Evolutionary conservation across 2,329 filamentous ascomycete genomes (phyloP).

Genomic region (Neobulgaria alba): DNA sequence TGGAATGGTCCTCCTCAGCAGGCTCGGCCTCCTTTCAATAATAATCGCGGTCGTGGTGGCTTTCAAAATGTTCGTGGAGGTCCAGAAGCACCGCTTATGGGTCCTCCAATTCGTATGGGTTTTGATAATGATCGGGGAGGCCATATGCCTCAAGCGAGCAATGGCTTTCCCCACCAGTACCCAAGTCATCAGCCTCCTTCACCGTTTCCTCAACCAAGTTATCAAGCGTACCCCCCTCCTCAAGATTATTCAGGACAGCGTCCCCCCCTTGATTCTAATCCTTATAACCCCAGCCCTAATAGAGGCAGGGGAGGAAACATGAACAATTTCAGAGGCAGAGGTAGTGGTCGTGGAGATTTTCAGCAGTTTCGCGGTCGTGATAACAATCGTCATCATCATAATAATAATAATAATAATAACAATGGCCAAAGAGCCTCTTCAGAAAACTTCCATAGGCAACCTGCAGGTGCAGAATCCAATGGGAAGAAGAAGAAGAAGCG

Average conservation of each 20-base stretch:
- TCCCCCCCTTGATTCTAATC: slow-evolving; percentile 28
- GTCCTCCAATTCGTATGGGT: slow-evolving; percentile 45
- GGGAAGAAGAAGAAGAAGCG: slow-evolving; percentile 64
- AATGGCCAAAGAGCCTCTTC: slow-evolving; percentile 22
- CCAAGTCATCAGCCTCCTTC: slow-evolving; percentile 27
- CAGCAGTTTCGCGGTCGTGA: slow-evolving; percentile 30
- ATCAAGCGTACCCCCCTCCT: slow-evolving; percentile 33
- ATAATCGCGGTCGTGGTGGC: slow-evolving; percentile 28
- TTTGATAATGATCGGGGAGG: slow-evolving; percentile 40
- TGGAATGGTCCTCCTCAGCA: slow-evolving; percentile 31
- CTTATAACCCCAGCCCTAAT: slow-evolving; percentile 31
- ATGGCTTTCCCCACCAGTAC: slow-evolving; percentile 33
- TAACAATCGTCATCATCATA: slow-evolving; percentile 26
- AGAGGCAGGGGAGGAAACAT: slow-evolving; percentile 28
- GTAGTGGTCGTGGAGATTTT: slow-evolving; percentile 32
- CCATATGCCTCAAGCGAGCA: slow-evolving; percentile 36
- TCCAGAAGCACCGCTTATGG: slow-evolving; percentile 39
- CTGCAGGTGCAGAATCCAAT: slow-evolving; percentile 36
- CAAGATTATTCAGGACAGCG: slow-evolving; percentile 30
- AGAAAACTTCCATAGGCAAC: slow-evolving; percentile 35
- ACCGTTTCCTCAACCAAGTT: slow-evolving; percentile 26
- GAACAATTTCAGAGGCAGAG: slow-evolving; percentile 29
- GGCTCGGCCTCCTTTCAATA: slow-evolving; percentile 33
- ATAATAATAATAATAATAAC: slow-evolving; percentile 24
- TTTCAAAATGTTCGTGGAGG: slow-evolving; percentile 35